Base-by-base conservation (phyloP, 768 basidiomycete species). In the Suillus ampliporus region DNA sequence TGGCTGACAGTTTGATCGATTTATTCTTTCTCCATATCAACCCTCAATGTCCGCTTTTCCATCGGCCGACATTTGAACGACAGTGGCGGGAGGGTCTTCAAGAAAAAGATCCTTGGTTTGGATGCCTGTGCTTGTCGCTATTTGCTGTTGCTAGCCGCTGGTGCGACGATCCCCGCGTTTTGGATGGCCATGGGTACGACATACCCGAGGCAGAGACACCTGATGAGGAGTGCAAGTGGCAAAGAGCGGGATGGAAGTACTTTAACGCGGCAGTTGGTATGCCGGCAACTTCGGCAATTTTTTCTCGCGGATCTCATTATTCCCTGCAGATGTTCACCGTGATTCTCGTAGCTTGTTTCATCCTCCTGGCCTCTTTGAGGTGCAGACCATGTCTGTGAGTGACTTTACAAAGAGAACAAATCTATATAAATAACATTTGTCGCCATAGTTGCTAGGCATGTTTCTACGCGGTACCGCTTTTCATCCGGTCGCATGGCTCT, bases 71-170 rank as follows among this genome's bases (percentile, higher is more conserved):
- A 0, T 94, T 95, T 68, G 78, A 86, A 41, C 80, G 80, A 17
- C 85, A 89, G 51, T 88, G 86, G 79, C 76, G 70, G 37, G 81
- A 84, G 2, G 78, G 78, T 9, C 69, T 89, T 28, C 83, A 90
- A 66, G 77, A 82, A 34, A 78, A 75, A 17, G 83, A 90, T 62
- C 72, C 79, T 8, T 85, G 84, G 77, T 94, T 93, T 68, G 77
- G 83, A 7, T 80, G 80, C 54, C 78, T 89, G 7, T 88, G 89
- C 65, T 72, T 91, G 50, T 74, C 82, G 40, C 57, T 94, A 1
- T 91, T 91, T 72, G 90, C 92, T 19, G 79, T 89, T 35, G 89
- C 86, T 2, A 85, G 88, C 53, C 82, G 88, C 50, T 92, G 84
- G 82, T 80, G 84, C 63, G 77, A 86, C 57, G 87, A 92, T 69